Evolutionary conservation across 116 monocot genomes (phyloP), one percentile per base, ranked within the genome.

Genomic region (Iris pallida): DNA sequence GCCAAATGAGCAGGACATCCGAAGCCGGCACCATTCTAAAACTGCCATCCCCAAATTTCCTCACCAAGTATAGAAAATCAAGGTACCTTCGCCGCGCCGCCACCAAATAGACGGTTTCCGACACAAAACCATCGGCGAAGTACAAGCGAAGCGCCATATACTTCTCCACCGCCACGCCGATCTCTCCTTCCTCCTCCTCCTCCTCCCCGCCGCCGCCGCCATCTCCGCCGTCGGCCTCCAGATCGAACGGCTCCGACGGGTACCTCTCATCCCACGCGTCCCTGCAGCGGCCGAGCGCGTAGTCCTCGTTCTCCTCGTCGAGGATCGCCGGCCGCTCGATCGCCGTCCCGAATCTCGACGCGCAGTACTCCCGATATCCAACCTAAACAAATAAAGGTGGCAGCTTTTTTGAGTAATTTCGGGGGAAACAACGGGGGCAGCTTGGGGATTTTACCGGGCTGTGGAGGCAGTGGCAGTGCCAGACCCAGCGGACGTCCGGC

Each of bases 1-100:
- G 79, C 87, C 83, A 97, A 85, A 97, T 92, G 60, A 92, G 90
- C 40, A 87, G 82, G n/a, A 92, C 78, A 61, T 97, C 97, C 0
- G 85, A 81, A 40, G 87, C 60, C 10, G 92, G 92, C 62, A 88
- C 83, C 59, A 97, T 52, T 20, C 73, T 72, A 5, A 20, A 47
- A 18, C 18, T 44, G 4, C 45, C 45, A 55, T 63, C 72, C 52
- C 40, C 52, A 53, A 30, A 66, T 55, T 76, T 66, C 67, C 65
- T 75, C 45, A 63, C 52, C n/a, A 97, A 72, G 42, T 75, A 49
- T 16, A 92, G 64, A 63, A 97, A 90, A 20, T 68, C 45, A 54
- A 71, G 20, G 80, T 97, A 97, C 66, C 92, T 72, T 42, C 74
- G 71, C 64, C 77, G 76, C 17, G 92, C 92, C 5, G 90, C 70